Percentiles rank a stretch among this genome's conserved stretches.
phyloP scores from a whole-genome alignment of 306 rosid genomes.

The Glycine latifolia region DNA sequence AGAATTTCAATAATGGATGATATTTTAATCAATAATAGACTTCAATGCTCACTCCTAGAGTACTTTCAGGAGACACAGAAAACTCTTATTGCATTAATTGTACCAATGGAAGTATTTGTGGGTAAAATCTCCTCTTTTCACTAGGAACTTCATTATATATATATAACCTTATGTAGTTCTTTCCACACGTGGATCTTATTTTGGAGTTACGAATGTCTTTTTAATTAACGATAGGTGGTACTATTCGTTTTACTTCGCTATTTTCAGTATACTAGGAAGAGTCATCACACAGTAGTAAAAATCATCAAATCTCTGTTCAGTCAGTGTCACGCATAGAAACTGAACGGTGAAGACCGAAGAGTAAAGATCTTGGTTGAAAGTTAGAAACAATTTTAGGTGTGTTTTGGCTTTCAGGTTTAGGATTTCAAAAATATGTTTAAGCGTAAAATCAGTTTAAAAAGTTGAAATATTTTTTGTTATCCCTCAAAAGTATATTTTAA shows the following conservation, averaged over 20 bases:
- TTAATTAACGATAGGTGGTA: background rate
- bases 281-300: background rate
- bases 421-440: too few species aligned
- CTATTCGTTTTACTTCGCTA: background rate
- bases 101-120: background rate
- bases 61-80: background rate
- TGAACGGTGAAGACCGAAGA: background rate
- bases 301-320: background rate
- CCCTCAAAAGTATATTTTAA: too few species aligned
- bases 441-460: too few species aligned
- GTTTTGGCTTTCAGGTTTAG: too few species aligned
- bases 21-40: constrained; percentile 32
- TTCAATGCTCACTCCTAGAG: background rate
- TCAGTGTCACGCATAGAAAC: background rate
- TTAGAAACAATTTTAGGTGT: too few species aligned
- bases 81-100: background rate
- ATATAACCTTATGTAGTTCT: background rate
- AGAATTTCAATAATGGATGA: constrained; percentile 22
- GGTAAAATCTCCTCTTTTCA: constrained; percentile 14
- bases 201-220: background rate
- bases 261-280: constrained; percentile 6
- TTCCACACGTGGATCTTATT: background rate
- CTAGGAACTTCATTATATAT: background rate
- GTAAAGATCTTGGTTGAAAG: background rate
- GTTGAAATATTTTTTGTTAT: too few species aligned